phyloP scores from a whole-genome alignment of 768 basidiomycete species.

The Hemileccinum impolitum region DNA sequence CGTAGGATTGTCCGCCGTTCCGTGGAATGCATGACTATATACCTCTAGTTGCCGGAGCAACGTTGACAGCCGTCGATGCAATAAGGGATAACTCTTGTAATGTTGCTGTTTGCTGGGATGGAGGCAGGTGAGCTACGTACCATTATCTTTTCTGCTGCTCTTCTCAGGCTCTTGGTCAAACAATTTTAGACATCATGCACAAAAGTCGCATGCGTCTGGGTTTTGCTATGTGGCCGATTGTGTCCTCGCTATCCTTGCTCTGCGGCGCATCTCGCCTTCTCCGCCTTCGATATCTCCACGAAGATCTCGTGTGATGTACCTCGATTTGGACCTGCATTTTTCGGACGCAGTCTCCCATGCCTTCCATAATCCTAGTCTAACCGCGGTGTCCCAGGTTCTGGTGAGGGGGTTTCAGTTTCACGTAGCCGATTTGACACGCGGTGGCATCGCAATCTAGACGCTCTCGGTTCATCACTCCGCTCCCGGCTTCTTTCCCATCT shows the following conservation, averaged over 20 bases:
- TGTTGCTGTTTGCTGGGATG: conserved; percentile 86
- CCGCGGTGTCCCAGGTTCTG: conserved; percentile 42
- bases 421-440: background rate
- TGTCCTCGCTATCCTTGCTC: conserved; percentile 71
- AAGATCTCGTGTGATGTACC: conserved; percentile 74
- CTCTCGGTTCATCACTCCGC: conserved; percentile 82
- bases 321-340: conserved; percentile 91
- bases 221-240: conserved; percentile 96
- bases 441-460: conserved; percentile 40
- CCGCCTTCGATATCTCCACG: conserved; percentile 18
- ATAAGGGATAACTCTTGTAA: conserved; percentile 51
- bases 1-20: conserved; percentile 83
- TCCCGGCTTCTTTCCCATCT: conserved; percentile 80
- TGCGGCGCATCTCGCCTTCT: conserved; percentile 43
- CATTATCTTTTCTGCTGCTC: background rate
- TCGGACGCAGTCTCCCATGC: conserved; percentile 86
- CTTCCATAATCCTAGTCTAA: conserved; percentile 45
- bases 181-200: conserved; percentile 70
- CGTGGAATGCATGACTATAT: conserved; percentile 66
- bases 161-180: background rate
- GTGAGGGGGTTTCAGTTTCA: conserved; percentile 30
- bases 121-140: conserved; percentile 58
- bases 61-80: conserved; percentile 66
- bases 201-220: conserved; percentile 74
- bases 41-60: conserved; percentile 68